Conservation (phyloP, 805 yeast genomes). For the Cyberlindnera saturnus region DNA sequence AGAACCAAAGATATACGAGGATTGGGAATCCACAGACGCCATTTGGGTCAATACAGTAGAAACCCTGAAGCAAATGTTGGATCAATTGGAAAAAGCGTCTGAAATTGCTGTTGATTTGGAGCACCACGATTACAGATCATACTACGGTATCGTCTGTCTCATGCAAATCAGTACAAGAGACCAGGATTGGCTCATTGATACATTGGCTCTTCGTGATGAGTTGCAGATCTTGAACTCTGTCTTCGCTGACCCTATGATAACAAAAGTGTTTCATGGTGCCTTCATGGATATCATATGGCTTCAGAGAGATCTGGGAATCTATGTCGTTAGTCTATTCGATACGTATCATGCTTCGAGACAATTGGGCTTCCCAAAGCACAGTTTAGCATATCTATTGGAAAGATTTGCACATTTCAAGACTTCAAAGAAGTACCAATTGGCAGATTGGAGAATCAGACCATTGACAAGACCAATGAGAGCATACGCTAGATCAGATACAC, state of each 20-base stretch:
- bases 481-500: constrained; percentile 95
- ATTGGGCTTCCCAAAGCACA: constrained; percentile 73
- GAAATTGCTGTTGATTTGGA: constrained; percentile 93
- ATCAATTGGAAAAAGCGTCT: constrained; percentile 39
- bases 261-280: constrained; percentile 95
- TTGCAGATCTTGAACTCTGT: constrained; percentile 60
- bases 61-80: constrained; percentile 47
- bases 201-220: constrained; percentile 71
- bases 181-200: constrained; percentile 85
- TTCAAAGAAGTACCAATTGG: constrained; percentile 89
- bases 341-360: constrained; percentile 84
- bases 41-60: constrained; percentile 65
- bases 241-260: constrained; percentile 72
- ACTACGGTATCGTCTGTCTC: constrained; percentile 82
- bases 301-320: constrained; percentile 90
- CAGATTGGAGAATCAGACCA: constrained; percentile 95
- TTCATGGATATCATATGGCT: constrained; percentile 96
- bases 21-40: constrained; percentile 63
- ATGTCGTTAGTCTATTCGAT: constrained; percentile 84
- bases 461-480: constrained; percentile 65
- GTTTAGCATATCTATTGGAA: constrained; percentile 81
- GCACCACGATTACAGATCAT: constrained; percentile 89
- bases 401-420: constrained; percentile 77
- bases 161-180: constrained; percentile 86
- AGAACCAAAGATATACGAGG: constrained; percentile 45